A percentile compares a stretch with the other conserved stretches of the same genome.
Evolutionary conservation across 1,139 yeast species (phyloP).

Genomic region (Hyphopichia fennica): DNA sequence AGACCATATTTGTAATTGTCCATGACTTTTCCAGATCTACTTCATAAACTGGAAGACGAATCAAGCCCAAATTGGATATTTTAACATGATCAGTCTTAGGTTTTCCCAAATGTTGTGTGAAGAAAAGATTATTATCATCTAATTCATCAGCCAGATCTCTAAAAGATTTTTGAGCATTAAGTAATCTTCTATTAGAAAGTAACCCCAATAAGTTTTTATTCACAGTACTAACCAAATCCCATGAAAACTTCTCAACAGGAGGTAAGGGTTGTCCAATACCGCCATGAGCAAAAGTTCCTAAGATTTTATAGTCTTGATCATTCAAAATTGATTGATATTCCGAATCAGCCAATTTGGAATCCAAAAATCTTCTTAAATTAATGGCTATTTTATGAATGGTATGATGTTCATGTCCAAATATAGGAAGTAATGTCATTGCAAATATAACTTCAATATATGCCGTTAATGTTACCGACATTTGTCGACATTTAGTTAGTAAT

Average conservation of each 20-base stretch:
- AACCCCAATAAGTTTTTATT: constrained; percentile 19
- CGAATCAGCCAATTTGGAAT: constrained; percentile 14
- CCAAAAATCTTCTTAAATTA: constrained; percentile 32
- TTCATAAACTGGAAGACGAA: constrained; percentile 18
- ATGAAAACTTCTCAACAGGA: constrained; percentile 31
- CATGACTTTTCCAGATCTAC: constrained; percentile 10
- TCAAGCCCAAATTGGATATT: constrained; percentile 41
- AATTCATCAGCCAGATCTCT: constrained; percentile 15
- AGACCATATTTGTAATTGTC: constrained; percentile 32
- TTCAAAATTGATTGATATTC: constrained; percentile 18
- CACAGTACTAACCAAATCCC: constrained; percentile 32
- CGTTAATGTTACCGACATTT: constrained; percentile 34
- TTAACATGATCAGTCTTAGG: constrained; percentile 35
- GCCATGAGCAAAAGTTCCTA: constrained; percentile 36
- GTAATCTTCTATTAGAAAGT: constrained; percentile 21
- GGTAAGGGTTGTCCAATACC: constrained; percentile 32
- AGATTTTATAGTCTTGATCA: constrained; percentile 23
- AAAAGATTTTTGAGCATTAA: constrained; percentile 24
- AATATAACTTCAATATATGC: constrained; percentile 29
- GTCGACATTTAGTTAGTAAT: constrained; percentile 30
- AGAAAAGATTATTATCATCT: constrained; percentile 21
- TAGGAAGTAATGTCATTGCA: constrained; percentile 28
- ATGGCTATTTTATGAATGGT: constrained; percentile 32
- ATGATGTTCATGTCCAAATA: constrained; percentile 24
- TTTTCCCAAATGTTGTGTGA: constrained; percentile 22